These are phyloP conservation scores for Kernera saxatilis DNA, from an alignment of 345 rosid genomes.

Conservation along the genomic window DNA sequence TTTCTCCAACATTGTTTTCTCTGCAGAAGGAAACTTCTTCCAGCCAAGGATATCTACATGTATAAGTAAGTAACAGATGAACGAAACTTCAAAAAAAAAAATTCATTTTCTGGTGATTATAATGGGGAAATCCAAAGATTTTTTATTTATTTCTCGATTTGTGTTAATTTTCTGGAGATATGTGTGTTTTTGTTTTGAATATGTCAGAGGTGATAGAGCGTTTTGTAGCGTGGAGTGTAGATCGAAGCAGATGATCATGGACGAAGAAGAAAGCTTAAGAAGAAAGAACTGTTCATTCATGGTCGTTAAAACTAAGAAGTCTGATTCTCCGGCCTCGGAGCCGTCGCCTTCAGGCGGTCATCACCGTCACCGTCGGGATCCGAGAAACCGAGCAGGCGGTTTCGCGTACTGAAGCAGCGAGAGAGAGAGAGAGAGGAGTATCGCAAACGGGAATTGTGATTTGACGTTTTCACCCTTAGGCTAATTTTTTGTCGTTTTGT, in stretches of 20 bases:
- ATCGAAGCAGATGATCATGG: slow-evolving; percentile 76
- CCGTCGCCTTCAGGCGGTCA: neutral
- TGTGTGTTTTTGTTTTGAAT: neutral
- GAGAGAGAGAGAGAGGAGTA: neutral
- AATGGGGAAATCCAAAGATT: neutral
- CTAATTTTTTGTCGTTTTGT: slow-evolving; percentile 32
- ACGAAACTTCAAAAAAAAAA: neutral
- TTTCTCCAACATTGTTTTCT: slow-evolving; percentile 73
- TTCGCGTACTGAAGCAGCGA: slow-evolving; percentile 41
- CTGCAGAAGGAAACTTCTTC: slow-evolving; percentile 59
- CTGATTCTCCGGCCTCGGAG: slow-evolving; percentile 24
- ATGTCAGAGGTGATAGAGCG: slow-evolving; percentile 63
- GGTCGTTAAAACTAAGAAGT: slow-evolving; percentile 30
- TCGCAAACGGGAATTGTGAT: neutral
- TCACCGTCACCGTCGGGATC: slow-evolving; percentile 35
- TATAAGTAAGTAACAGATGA: slow-evolving; percentile 53
- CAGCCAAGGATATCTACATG: slow-evolving; percentile 88
- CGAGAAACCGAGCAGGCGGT: slow-evolving; percentile 56
- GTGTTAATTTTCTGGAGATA: neutral
- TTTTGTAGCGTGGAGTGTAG: slow-evolving; percentile 94
- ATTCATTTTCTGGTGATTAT: neutral
- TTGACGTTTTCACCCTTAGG: slow-evolving; percentile 33
- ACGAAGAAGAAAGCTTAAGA: slow-evolving; percentile 56
- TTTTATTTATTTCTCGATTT: neutral
- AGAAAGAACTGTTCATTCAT: slow-evolving; percentile 45